phyloP scores from a whole-genome alignment of 164 flowering plant species.

The Cinnamomum chago region DNA sequence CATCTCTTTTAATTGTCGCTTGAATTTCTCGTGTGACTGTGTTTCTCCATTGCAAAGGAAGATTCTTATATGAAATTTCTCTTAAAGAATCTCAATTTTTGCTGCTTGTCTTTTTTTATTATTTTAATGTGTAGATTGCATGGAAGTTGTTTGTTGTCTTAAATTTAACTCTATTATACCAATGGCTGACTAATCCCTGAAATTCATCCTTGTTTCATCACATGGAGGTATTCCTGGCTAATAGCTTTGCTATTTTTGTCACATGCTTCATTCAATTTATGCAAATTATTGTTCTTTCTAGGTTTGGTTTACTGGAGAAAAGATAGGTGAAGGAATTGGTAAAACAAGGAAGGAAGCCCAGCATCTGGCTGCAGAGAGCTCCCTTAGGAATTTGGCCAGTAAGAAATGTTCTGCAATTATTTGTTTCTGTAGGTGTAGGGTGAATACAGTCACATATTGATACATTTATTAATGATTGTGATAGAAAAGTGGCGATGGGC shows the following conservation, averaged over 20 bases:
- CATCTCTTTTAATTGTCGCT: no score
- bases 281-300: constrained; percentile 18
- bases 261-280: constrained; percentile 7
- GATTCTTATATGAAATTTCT: background rate
- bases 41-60: background rate
- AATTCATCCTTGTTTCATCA: background rate
- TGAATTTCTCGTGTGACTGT: background rate
- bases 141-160: background rate
- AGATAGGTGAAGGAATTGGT: constrained; percentile 81
- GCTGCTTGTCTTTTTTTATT: background rate
- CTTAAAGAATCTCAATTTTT: background rate
- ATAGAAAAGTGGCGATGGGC: no score
- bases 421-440: no score
- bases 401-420: constrained; percentile 14
- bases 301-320: constrained; percentile 88
- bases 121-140: background rate
- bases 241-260: background rate
- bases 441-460: no score
- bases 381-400: constrained; percentile 74
- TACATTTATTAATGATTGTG: no score
- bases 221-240: background rate
- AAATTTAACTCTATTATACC: background rate
- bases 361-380: constrained; percentile 68
- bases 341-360: constrained; percentile 86
- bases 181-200: background rate